These are phyloP conservation scores for Metschnikowia continentalis DNA, from an alignment of 805 yeast genomes.

Conservation along the genomic window DNA sequence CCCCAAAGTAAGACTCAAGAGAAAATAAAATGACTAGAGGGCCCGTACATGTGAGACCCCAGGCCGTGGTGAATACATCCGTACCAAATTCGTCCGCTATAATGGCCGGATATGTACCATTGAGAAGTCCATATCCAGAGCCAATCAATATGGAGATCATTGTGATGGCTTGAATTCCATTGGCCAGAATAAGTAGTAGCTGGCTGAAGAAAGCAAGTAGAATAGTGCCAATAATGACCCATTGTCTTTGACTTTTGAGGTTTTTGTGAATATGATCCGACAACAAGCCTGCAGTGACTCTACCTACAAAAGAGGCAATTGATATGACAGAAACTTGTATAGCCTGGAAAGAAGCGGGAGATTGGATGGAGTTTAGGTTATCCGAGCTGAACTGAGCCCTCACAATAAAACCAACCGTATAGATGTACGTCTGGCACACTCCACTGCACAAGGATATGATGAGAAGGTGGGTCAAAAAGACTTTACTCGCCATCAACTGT, in stretches of 20 bases:
- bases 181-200: constrained; percentile 27
- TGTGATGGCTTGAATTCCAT: constrained; percentile 17
- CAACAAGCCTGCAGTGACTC: constrained; percentile 60
- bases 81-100: constrained; percentile 73
- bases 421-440: constrained; percentile 69
- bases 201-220: constrained; percentile 35
- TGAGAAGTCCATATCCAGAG: constrained; percentile 61
- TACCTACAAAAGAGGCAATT: constrained; percentile 59
- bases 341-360: constrained; percentile 55
- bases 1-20: constrained; percentile 55
- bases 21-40: constrained; percentile 53
- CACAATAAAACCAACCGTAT: constrained; percentile 70
- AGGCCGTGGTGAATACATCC: constrained; percentile 61
- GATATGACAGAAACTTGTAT: constrained; percentile 68
- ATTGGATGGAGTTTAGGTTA: background rate
- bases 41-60: constrained; percentile 75
- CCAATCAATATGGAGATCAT: constrained; percentile 58
- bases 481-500: constrained; percentile 20
- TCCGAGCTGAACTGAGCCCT: constrained; percentile 33
- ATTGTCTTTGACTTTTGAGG: constrained; percentile 53
- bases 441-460: constrained; percentile 58
- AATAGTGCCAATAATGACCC: constrained; percentile 53
- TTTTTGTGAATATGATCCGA: constrained; percentile 57
- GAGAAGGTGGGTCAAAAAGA: constrained; percentile 49
- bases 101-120: constrained; percentile 73